Evolutionary conservation across 2,329 filamentous ascomycete genomes (phyloP).

Genomic region (Fusarium luffae): DNA sequence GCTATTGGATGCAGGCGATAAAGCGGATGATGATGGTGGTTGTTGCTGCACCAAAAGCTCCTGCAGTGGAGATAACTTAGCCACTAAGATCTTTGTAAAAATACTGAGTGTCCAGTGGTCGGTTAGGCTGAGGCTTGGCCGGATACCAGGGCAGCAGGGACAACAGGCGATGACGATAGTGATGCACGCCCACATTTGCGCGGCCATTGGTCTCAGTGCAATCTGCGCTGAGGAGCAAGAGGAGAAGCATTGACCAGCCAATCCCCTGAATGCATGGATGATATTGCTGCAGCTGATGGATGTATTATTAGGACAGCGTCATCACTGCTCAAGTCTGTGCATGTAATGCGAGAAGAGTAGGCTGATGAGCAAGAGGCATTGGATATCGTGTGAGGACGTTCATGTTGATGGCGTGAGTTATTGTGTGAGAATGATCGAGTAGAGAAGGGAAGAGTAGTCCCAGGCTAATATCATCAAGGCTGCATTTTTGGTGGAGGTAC

Average conservation of each 20-base stretch:
- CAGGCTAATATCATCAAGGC: conserved; percentile 4
- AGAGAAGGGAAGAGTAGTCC: conserved; percentile 2
- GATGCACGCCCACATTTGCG: conserved; percentile 37
- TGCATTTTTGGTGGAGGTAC: conserved; percentile 15
- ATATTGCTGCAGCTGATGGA: conserved; percentile 16
- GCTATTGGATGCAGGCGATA: conserved; percentile 27
- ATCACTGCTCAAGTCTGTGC: conserved; percentile 22
- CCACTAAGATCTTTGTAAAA: conserved; percentile 14
- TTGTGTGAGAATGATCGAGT: background rate
- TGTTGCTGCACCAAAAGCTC: conserved; percentile 21
- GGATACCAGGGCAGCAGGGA: conserved; percentile 28
- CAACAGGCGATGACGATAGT: conserved; percentile 32
- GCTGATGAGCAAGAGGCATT: background rate
- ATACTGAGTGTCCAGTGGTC: conserved; percentile 19
- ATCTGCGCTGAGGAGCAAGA: conserved; percentile 34
- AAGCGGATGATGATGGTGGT: conserved; percentile 18
- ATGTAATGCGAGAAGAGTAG: conserved; percentile 7
- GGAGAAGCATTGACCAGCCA: conserved; percentile 37
- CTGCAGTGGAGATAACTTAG: conserved; percentile 11
- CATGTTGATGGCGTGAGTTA: background rate
- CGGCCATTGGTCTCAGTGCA: conserved; percentile 35
- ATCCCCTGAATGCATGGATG: conserved; percentile 38
- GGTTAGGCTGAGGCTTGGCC: conserved; percentile 33
- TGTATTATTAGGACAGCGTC: conserved; percentile 25
- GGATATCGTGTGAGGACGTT: conserved; percentile 3